phyloP scores from a whole-genome alignment of 305 asterid species.

The Plantago coronopus region DNA sequence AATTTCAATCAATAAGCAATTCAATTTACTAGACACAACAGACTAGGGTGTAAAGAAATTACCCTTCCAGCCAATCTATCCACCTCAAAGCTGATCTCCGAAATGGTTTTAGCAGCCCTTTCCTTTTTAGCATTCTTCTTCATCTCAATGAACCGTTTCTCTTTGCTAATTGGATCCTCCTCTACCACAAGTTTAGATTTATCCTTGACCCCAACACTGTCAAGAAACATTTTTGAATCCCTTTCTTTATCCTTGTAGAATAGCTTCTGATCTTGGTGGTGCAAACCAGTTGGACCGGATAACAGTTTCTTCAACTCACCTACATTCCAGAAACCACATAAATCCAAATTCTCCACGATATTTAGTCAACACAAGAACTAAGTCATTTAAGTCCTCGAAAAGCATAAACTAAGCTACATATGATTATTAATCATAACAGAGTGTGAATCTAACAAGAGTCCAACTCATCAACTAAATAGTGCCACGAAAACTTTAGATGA shows the following conservation, averaged over 20 bases:
- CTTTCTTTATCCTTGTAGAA: conserved; percentile 76
- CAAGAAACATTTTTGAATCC: conserved; percentile 75
- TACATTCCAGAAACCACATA: conserved; percentile 15
- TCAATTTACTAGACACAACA: not conserved
- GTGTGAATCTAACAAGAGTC: too few relatives aligned
- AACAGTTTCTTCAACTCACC: conserved; percentile 96
- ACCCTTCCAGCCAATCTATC: conserved; percentile 81
- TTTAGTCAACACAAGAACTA: not conserved
- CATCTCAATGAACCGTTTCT: conserved; percentile 70
- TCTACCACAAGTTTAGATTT: conserved; percentile 73
- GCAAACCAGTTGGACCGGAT: conserved; percentile 80
- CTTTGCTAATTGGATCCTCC: conserved; percentile 86
- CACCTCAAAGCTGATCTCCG: conserved; percentile 80
- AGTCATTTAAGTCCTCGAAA: not conserved
- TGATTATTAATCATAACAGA: not conserved
- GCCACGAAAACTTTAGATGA: not conserved
- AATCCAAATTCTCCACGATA: not conserved
- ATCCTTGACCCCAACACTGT: conserved; percentile 69
- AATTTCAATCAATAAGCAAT: conserved; percentile 7
- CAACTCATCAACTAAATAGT: too few relatives aligned
- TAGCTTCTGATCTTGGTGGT: conserved; percentile 91
- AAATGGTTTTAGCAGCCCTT: conserved; percentile 58
- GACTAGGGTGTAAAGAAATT: not conserved
- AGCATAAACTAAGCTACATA: not conserved
- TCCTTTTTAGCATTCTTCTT: conserved; percentile 68